phyloP scores from a whole-genome alignment of 106 monocot species.

The Allium cepa region DNA sequence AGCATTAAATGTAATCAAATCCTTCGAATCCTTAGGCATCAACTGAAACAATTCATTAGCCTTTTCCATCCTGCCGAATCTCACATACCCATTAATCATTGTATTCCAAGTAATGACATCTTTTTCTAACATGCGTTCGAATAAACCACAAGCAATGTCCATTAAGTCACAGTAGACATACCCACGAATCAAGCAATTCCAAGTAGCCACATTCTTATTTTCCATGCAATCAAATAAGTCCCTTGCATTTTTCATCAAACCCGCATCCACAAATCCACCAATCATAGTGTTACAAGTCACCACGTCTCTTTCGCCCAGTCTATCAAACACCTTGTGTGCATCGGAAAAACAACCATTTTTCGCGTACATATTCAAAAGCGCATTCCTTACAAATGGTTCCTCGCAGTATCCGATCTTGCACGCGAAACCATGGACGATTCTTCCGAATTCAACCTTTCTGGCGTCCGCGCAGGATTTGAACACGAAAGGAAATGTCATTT shows the following conservation, averaged over 20 bases:
- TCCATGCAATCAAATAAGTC: conserved; percentile 9
- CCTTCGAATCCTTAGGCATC: conserved; percentile 8
- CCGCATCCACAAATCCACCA: conserved; percentile 7
- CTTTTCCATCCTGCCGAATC: neutral
- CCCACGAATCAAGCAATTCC: conserved; percentile 19
- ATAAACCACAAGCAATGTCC: conserved; percentile 7
- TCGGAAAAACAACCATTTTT: neutral
- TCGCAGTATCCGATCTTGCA: neutral
- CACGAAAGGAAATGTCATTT: conserved; percentile 11
- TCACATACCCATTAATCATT: conserved; percentile 7
- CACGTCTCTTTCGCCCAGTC: conserved; percentile 5
- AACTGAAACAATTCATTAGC: neutral
- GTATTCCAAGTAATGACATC: conserved; percentile 18
- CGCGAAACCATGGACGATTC: conserved; percentile 4
- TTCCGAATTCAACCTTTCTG: neutral
- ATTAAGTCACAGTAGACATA: conserved; percentile 5
- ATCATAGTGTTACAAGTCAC: conserved; percentile 17
- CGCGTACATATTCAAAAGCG: conserved; percentile 1
- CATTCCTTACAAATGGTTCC: neutral
- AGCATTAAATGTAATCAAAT: conserved; percentile 6
- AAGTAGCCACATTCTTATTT: conserved; percentile 13
- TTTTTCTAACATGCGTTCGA: neutral
- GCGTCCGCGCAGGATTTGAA: conserved; percentile 8
- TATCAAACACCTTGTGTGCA: conserved; percentile 8
- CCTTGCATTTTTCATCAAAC: conserved; percentile 3